phyloP scores from a whole-genome alignment of 768 basidiomycete species.

The Tulasnella sp. region DNA sequence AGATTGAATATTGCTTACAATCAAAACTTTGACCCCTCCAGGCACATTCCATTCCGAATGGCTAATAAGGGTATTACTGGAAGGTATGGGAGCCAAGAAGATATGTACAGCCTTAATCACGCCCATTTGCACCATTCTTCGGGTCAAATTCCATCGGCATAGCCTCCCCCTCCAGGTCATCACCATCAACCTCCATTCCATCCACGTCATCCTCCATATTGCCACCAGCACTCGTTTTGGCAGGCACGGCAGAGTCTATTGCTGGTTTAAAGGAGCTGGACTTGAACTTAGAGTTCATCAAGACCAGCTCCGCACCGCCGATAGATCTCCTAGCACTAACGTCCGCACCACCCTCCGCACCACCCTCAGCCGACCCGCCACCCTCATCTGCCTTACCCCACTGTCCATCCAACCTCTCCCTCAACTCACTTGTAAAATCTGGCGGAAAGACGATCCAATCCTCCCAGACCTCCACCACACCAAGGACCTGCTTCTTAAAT shows the following conservation, averaged over 20 bases:
- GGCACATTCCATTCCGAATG: too few relatives aligned
- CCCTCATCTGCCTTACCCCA: conserved; percentile 24
- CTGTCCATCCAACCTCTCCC: conserved; percentile 62
- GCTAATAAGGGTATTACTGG: too few relatives aligned
- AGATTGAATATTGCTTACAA: too few relatives aligned
- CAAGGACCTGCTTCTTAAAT: conserved; percentile 85
- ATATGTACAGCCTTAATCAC: conserved; percentile 17
- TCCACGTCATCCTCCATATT: conserved; percentile 12
- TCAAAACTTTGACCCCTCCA: too few relatives aligned
- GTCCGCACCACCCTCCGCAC: conserved; percentile 25
- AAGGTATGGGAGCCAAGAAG: too few relatives aligned
- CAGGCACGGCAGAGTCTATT: not conserved
- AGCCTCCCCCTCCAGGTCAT: conserved; percentile 25
- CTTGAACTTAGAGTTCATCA: conserved; percentile 58
- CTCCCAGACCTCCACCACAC: conserved; percentile 93
- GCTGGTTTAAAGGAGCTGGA: conserved; percentile 68
- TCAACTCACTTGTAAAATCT: conserved; percentile 67
- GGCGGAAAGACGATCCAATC: conserved; percentile 96
- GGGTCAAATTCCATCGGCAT: conserved; percentile 34
- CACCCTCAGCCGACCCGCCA: conserved; percentile 25
- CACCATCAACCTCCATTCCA: conserved; percentile 17
- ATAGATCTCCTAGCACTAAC: conserved; percentile 8
- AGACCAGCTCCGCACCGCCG: conserved; percentile 23
- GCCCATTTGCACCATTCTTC: conserved; percentile 41
- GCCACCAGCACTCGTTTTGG: conserved; percentile 9